Percentiles rank a stretch among this genome's conserved stretches.
Evolutionary conservation across 202 grass and related monocot genomes (phyloP).

Genomic region (Cymbopogon flexuosus): DNA sequence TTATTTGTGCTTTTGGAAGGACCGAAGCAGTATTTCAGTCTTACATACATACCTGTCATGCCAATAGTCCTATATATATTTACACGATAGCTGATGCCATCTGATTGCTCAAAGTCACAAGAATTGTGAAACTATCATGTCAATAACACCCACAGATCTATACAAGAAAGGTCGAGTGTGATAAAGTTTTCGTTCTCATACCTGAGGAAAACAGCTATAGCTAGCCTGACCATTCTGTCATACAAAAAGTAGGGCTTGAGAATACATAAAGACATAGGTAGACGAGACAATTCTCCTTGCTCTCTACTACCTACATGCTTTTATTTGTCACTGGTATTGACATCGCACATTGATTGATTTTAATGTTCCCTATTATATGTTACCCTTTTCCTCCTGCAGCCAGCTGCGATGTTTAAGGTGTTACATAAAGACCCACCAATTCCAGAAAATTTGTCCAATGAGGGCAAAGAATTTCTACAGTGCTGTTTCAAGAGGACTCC

Average conservation of each 20-base stretch:
- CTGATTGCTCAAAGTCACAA: no score
- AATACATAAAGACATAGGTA: neutral
- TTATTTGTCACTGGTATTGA: slow-evolving; percentile 35
- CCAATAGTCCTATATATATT: no score
- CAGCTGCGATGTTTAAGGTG: slow-evolving; percentile 92
- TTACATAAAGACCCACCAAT: slow-evolving; percentile 73
- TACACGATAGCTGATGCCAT: no score
- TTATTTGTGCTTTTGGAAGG: neutral
- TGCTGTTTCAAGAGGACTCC: slow-evolving; percentile 85
- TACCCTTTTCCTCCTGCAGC: slow-evolving; percentile 42
- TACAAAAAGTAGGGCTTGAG: slow-evolving; percentile 1
- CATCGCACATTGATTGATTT: neutral
- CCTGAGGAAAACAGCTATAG: neutral
- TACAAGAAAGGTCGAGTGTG: no score
- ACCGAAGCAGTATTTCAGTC: no score
- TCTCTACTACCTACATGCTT: neutral
- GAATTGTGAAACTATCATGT: no score
- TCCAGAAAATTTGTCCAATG: slow-evolving; percentile 62
- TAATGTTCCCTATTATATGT: slow-evolving; percentile 14
- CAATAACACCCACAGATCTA: no score
- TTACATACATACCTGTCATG: no score
- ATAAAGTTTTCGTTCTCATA: slow-evolving; percentile 8
- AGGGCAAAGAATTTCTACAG: slow-evolving; percentile 85
- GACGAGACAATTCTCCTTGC: neutral
- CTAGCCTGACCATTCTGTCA: neutral